phyloP scores from a whole-genome alignment of 2,329 filamentous ascomycete species.

The Parafenestella ontariensis region DNA sequence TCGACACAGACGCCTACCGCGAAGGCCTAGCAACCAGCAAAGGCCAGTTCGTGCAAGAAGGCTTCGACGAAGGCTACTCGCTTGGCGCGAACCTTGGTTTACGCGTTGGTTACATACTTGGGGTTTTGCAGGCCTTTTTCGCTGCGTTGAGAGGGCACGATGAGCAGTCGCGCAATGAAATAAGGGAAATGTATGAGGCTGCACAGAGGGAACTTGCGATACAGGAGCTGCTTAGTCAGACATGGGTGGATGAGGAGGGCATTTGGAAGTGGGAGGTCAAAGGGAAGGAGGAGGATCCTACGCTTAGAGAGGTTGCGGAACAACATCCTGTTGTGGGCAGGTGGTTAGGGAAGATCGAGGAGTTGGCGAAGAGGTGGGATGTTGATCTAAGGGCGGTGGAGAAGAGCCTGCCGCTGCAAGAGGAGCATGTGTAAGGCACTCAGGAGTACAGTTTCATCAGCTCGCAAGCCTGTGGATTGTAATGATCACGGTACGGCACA shows the following conservation, averaged over 20 bases:
- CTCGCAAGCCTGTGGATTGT: no score
- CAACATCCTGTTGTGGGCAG: slow-evolving; percentile 71
- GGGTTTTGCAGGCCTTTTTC: slow-evolving; percentile 75
- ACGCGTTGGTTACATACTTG: slow-evolving; percentile 75
- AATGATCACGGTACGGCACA: no score
- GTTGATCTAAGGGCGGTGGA: slow-evolving; percentile 50
- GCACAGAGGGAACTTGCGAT: slow-evolving; percentile 68
- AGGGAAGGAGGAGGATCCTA: slow-evolving; percentile 43
- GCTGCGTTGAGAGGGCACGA: slow-evolving; percentile 53
- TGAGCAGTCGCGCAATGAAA: slow-evolving; percentile 32
- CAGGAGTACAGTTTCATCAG: no score
- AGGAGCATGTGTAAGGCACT: no score
- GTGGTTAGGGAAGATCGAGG: slow-evolving; percentile 62
- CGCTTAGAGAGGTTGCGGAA: slow-evolving; percentile 59
- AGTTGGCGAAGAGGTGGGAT: slow-evolving; percentile 52
- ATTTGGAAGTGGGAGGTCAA: slow-evolving; percentile 71
- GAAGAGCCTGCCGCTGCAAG: slow-evolving; percentile 47
- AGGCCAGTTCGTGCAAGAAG: slow-evolving; percentile 76
- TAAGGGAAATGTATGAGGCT: slow-evolving; percentile 41
- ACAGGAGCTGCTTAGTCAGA: slow-evolving; percentile 66
- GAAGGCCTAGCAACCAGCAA: slow-evolving; percentile 85
- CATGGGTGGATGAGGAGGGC: slow-evolving; percentile 74
- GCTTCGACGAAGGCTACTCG: slow-evolving; percentile 90
- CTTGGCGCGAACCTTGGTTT: slow-evolving; percentile 83
- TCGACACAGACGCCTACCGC: slow-evolving; percentile 86